Percentiles rank a stretch among this genome's conserved stretches.
phyloP scores from a whole-genome alignment of 495 filamentous ascomycete genomes.

The Glonium stellatum region DNA sequence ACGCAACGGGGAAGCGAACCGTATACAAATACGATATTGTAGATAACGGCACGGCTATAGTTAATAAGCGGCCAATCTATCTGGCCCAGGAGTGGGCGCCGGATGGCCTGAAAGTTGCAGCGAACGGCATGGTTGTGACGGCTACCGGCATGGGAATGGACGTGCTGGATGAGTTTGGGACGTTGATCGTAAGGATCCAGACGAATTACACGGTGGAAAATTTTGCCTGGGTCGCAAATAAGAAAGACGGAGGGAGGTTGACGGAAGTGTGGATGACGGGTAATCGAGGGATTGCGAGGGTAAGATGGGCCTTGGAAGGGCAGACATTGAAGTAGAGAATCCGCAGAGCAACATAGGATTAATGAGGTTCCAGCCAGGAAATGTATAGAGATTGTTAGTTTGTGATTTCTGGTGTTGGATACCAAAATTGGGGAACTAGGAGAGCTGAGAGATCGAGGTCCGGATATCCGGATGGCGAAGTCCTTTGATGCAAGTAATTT shows the following conservation, averaged over 20 bases:
- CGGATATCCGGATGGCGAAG: too few species aligned
- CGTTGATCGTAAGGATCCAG: conserved; percentile 11
- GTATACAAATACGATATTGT: conserved; percentile 30
- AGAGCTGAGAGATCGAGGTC: too few species aligned
- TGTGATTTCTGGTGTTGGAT: too few species aligned
- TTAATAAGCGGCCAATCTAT: not conserved
- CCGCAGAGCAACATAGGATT: too few species aligned
- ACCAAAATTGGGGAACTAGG: too few species aligned
- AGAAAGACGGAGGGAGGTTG: too few species aligned
- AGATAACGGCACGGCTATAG: not conserved
- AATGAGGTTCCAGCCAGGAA: too few species aligned
- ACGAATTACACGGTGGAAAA: conserved; percentile 19
- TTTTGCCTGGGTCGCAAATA: conserved; percentile 13
- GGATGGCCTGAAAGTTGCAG: conserved; percentile 24
- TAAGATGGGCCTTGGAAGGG: not conserved
- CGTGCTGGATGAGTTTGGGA: conserved; percentile 13
- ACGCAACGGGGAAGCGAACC: conserved; percentile 16
- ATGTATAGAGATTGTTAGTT: too few species aligned
- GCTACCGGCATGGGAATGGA: conserved; percentile 10
- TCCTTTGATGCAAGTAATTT: too few species aligned
- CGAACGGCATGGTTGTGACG: conserved; percentile 18
- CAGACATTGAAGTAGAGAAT: too few species aligned
- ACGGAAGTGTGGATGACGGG: conserved; percentile 18
- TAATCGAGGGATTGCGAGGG: conserved; percentile 14
- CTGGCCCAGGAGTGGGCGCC: conserved; percentile 20